A percentile compares a stretch with the other conserved stretches of the same genome.
Evolutionary conservation across 768 basidiomycete genomes (phyloP).

Genomic region (Tricholoma matsutake): DNA sequence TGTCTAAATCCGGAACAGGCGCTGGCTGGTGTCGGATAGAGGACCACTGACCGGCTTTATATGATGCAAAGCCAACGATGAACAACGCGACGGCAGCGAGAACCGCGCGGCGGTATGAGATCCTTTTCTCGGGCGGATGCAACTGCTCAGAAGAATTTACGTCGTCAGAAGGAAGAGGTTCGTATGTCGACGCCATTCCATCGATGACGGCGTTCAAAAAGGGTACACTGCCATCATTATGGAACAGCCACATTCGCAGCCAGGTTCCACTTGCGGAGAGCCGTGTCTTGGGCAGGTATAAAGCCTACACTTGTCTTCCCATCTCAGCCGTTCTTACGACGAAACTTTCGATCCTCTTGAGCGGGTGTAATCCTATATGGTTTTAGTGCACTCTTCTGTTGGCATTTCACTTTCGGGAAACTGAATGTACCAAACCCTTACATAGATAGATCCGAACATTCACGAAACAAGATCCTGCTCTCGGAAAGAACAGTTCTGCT

Average conservation of each 20-base stretch:
- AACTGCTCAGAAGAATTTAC: conserved; percentile 17
- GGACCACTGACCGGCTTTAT: conserved; percentile 43
- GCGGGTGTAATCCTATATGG: no score
- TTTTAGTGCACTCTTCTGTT: no score
- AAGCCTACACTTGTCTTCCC: no score
- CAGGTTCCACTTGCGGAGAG: neutral
- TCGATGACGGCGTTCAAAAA: neutral
- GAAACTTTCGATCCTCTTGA: no score
- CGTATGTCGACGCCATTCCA: conserved; percentile 23
- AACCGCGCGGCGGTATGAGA: conserved; percentile 25
- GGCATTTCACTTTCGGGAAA: no score
- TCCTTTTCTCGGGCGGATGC: conserved; percentile 20
- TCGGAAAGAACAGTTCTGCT: no score
- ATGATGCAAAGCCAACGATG: conserved; percentile 38
- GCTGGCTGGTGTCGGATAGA: conserved; percentile 9
- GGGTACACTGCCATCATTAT: neutral
- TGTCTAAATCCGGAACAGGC: neutral
- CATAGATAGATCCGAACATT: no score
- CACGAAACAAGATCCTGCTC: no score
- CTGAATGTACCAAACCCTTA: no score
- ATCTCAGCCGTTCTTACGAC: no score
- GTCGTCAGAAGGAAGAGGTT: conserved; percentile 31
- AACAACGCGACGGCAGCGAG: conserved; percentile 30
- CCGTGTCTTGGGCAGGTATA: no score
- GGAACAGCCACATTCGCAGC: neutral